Base-by-base conservation (phyloP, 2,329 filamentous ascomycete species). In the Aspergillus fischeri region DNA sequence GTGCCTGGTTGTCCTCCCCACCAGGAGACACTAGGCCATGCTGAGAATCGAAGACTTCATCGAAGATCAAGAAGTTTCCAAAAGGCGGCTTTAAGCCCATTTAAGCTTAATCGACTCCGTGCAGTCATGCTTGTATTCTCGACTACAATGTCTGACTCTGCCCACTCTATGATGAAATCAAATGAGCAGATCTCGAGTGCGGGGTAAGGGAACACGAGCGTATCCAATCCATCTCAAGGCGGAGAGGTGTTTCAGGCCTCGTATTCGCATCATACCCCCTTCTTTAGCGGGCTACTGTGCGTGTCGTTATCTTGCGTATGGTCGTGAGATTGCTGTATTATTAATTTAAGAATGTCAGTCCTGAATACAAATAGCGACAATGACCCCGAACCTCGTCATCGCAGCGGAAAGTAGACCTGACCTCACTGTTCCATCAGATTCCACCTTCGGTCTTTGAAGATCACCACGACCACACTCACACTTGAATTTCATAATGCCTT, bases 401-500 rank as follows among this genome's bases (percentile, higher is more conserved):
- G 14, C 44, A 5, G 11, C 21, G 44, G 24, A 24, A 11, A 4
- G 6, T 24, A 24, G 14, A 21, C 3, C 44, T 47, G 21, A 47
- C 44, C 44, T 11, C 21, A 17, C 21, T 47, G 10, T 47, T 25
- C 44, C 21, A 24, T 27, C 44, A 47, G 25, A 25, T 52, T 51
- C 41, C 29, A 42, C 41, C 42, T 45, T 28, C 45, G 27, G 35
- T 21, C 38, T 3, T 38, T n/a, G 32, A 38, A 38, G 4, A n/a
- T 38, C 20, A 41, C 35, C 52, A 50, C 27, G 52, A 53, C 60
- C 41, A 57, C 27, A 10, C 24, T 17, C 49, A 35, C 27, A 45
- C 10, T 38, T 17, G 6, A 51, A n/a, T 11, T 3, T 49, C 45
- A 58, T 51, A 20, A 76, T 76, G 74, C 72, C 72, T 64, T 66